Base-by-base conservation (phyloP, 177 flowering plant species). In the Vitis hybrid region DNA sequence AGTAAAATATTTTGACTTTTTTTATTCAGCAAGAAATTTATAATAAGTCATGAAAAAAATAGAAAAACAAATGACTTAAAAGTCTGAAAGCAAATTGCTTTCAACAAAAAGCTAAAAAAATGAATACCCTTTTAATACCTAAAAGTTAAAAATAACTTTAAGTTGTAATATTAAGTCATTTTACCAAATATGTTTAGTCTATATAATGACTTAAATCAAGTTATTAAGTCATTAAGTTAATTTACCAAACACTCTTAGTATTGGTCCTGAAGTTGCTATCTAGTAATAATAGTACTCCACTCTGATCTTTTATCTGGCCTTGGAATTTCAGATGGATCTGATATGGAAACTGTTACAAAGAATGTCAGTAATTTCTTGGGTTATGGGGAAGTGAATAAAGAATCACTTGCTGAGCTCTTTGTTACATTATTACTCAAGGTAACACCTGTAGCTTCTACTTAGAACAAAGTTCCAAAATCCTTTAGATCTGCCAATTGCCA, bases 321-420 rank as follows among this genome's bases (percentile, higher is more conserved):
- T 65, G 28, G 47, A 38, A 38, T 75, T 79, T 33, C 75, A 89
- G 93, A 89, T 82, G 93, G 89, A 55, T 70, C 71, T 75, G 83
- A 87, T 70, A 81, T 85, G 49, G 78, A 67, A 54, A 61, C 44
- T 59, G 81, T 84, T 50, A 49, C 14, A 76, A 82, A 73, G 64
- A 68, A 47, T 10, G 72, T 80, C 28, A 67, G 58, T 12, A 71
- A 71, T 9, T 85, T 72, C 80, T 65, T 73, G 66, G 76, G 81
- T 68, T 87, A 75, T 66, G 90, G 90, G 14, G 71, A 69, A 66
- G 24, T 47, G 51, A 89, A 89, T 57, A 73, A 76, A 74, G 90
- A 89, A 62, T 79, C 88, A 12, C 44, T 87, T 65, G 86, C 83
- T 22, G 82, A 82, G 72, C 89, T 89, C 59, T 85, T 89, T 70